Base-by-base conservation (phyloP, 306 rosid species). In the Cercis canadensis region DNA sequence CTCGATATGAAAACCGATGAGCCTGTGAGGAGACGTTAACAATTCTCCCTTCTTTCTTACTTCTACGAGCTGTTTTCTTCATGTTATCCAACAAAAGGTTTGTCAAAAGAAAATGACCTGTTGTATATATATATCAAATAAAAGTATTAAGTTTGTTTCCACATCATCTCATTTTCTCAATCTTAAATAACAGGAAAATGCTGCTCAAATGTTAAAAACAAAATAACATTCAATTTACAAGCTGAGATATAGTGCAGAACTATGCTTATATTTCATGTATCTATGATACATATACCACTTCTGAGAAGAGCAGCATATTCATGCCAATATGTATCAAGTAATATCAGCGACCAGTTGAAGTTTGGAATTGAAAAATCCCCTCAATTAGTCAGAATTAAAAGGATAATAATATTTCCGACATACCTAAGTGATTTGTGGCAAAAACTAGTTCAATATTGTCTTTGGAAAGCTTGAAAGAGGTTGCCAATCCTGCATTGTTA, bases 41-140 rank as follows among this genome's bases (percentile, higher is more conserved):
- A 66, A 94, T 78, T 84, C 95, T 89, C 78, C 97, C 98, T 86
- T 89, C 91, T 68, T 57, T 89, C 43, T 77, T 73, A 51, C 88
- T 84, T 83, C 80, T 70, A 45, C 5, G 12, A 46, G 95, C 62
- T 39, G 96, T 94, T 85, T 83, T 86, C 83, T 86, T 90, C 95
- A 91, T 87, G 6, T 75, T 83, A 18, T 91, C 98, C 88, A 91
- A 57, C 72, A 94, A 78, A 70, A 94, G 95, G 68, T 87, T 70
- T 67, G 97, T 87, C 78, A 94, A 70, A 46, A 90, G 95, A 92
- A 91, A 91, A 81, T 87, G 96, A 51, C 97, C 97, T 94, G 91
- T 54, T 73, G 7, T 57, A 47, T 56, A 37, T 11, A 32, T 15
- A 5, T 5, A 34, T 40, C 9, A 67, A 56, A 51, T 36, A 80